phyloP scores from a whole-genome alignment of 805 yeast genomes.

The Kodamaea kaohsiungensis region DNA sequence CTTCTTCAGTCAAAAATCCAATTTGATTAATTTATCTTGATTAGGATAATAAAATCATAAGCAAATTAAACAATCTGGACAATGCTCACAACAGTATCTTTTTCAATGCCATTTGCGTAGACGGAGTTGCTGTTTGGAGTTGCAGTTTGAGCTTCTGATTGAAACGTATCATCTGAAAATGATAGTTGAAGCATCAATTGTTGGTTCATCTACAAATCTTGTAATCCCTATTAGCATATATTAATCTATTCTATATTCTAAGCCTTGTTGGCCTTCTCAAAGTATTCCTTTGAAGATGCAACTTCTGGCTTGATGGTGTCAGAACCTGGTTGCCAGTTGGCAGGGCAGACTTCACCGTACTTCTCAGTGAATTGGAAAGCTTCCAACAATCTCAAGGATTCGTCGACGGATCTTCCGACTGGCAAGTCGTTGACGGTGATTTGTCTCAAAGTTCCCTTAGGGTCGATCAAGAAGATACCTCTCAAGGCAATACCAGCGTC shows the following conservation, averaged over 20 bases:
- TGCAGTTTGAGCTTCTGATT: neutral
- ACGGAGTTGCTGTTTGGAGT: neutral
- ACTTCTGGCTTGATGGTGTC: slow-evolving; percentile 89
- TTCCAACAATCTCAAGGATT: slow-evolving; percentile 94
- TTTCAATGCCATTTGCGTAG: neutral
- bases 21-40: neutral
- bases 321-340: slow-evolving; percentile 92
- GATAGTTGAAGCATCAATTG: neutral
- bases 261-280: slow-evolving; percentile 59
- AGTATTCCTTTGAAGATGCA: slow-evolving; percentile 86
- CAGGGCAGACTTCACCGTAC: slow-evolving; percentile 99
- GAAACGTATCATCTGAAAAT: no score
- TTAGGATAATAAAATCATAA: neutral
- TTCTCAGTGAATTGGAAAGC: slow-evolving; percentile 99
- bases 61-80: neutral
- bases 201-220: neutral
- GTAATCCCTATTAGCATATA: neutral
- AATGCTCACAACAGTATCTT: neutral
- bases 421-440: slow-evolving; percentile 98
- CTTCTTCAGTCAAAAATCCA: neutral
- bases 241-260: slow-evolving; percentile 7
- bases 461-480: slow-evolving; percentile 98
- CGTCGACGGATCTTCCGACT: slow-evolving; percentile 98
- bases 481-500: slow-evolving; percentile 97
- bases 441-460: slow-evolving; percentile 93